Evolutionary conservation across 1,139 yeast genomes (phyloP).

Genomic region (Eremothecium cymbalariae): DNA sequence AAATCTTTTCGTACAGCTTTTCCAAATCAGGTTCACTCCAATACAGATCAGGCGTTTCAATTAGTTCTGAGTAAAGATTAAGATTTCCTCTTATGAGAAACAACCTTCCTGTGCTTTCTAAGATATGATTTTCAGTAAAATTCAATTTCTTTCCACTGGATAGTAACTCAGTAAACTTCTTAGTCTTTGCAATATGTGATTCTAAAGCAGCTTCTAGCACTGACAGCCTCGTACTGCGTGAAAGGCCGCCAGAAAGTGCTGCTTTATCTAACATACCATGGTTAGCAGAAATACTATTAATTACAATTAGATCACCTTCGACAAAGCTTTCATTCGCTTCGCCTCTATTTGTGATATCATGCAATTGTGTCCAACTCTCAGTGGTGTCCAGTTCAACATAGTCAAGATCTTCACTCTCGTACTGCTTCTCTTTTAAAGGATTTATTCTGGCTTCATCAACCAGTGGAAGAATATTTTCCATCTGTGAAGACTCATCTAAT

Average conservation of each 20-base stretch:
- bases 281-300: constrained; percentile 43
- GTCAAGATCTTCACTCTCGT: constrained; percentile 84
- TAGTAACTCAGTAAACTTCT: constrained; percentile 54
- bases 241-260: constrained; percentile 81
- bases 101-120: constrained; percentile 64
- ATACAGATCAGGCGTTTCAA: constrained; percentile 85
- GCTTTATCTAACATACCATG: constrained; percentile 64
- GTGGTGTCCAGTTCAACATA: constrained; percentile 46
- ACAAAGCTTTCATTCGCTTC: constrained; percentile 29
- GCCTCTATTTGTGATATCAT: constrained; percentile 9
- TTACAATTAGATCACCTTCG: constrained; percentile 62
- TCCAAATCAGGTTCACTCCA: constrained; percentile 90
- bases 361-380: constrained; percentile 12
- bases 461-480: constrained; percentile 40
- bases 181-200: constrained; percentile 52
- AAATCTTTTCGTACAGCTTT: constrained; percentile 59
- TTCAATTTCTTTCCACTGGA: constrained; percentile 55
- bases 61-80: constrained; percentile 78
- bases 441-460: constrained; percentile 42
- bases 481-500: constrained; percentile 41
- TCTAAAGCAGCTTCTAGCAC: constrained; percentile 69
- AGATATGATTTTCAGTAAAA: constrained; percentile 53
- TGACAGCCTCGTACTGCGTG: constrained; percentile 78
- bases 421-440: constrained; percentile 36
- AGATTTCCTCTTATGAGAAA: constrained; percentile 71